phyloP scores from a whole-genome alignment of 257 asterid genomes.

The Agastache rugosa region DNA sequence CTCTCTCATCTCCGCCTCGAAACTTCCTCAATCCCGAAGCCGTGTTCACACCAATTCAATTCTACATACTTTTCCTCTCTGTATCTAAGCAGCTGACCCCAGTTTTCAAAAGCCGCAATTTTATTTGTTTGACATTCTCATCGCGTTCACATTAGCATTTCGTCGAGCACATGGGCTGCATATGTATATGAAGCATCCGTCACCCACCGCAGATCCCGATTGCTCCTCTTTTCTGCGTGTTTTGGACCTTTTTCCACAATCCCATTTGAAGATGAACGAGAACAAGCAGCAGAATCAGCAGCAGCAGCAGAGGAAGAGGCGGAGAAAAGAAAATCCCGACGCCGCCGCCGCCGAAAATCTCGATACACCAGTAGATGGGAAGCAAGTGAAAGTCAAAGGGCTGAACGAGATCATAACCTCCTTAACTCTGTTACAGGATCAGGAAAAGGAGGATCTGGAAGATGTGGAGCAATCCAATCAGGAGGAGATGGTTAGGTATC shows the following conservation, averaged over 20 bases:
- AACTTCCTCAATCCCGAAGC: slow-evolving; percentile 47
- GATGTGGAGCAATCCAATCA: slow-evolving; percentile 45
- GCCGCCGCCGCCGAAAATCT: background rate
- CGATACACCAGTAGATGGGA: slow-evolving; percentile 35
- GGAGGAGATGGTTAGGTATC: slow-evolving; percentile 56
- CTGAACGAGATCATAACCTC: slow-evolving; percentile 83
- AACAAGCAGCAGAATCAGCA: slow-evolving; percentile 30
- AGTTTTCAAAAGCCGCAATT: slow-evolving; percentile 37
- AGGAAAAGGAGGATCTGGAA: slow-evolving; percentile 61
- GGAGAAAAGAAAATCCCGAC: slow-evolving; percentile 41
- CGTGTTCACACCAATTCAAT: slow-evolving; percentile 53
- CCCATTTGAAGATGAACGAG: slow-evolving; percentile 57
- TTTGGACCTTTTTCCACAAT: background rate
- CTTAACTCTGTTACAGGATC: slow-evolving; percentile 74
- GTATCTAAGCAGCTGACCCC: slow-evolving; percentile 27
- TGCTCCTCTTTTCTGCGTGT: slow-evolving; percentile 2
- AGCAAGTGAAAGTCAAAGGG: slow-evolving; percentile 73
- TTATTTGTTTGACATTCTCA: slow-evolving; percentile 31
- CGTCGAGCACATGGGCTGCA: slow-evolving; percentile 40
- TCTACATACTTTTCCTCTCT: background rate
- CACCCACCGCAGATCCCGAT: slow-evolving; percentile 12
- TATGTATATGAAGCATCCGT: slow-evolving; percentile 36
- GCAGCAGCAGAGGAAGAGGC: slow-evolving; percentile 46
- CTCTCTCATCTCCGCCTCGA: slow-evolving; percentile 23
- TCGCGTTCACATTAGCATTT: slow-evolving; percentile 61